These are phyloP conservation scores for Pseudofabraea citricarpa DNA, from an alignment of 2,329 filamentous ascomycete species.

Conservation along the genomic window DNA sequence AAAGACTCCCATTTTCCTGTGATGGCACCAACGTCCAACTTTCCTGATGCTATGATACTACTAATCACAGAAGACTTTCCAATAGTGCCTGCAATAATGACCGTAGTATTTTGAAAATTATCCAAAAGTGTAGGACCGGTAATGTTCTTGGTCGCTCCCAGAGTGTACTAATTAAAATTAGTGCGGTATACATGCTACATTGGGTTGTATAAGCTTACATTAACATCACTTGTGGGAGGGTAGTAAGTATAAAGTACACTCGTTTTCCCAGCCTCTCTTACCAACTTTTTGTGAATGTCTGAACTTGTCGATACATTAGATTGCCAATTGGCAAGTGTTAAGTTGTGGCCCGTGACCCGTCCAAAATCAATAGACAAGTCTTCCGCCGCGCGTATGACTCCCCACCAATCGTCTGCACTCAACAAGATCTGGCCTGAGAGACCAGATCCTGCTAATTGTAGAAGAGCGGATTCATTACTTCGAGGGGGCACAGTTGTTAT, in stretches of 20 bases:
- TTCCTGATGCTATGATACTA: slow-evolving; percentile 45
- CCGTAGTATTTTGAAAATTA: slow-evolving; percentile 34
- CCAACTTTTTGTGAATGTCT: slow-evolving; percentile 11
- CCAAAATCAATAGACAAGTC: slow-evolving; percentile 67
- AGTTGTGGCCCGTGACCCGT: slow-evolving; percentile 62
- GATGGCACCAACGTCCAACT: slow-evolving; percentile 53
- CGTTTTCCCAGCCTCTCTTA: slow-evolving; percentile 5
- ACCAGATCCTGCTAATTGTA: slow-evolving; percentile 22
- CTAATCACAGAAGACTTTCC: slow-evolving; percentile 60
- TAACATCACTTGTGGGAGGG: slow-evolving; percentile 19
- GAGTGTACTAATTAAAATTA: slow-evolving; percentile 32
- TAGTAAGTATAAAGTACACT: slow-evolving; percentile 22
- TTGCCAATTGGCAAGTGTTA: slow-evolving; percentile 36
- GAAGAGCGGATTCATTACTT: slow-evolving; percentile 3
- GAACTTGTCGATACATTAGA: slow-evolving; percentile 2
- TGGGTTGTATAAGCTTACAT: slow-evolving; percentile 15
- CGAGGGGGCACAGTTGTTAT: slow-evolving; percentile 37
- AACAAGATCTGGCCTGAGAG: slow-evolving; percentile 47
- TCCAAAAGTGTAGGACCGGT: slow-evolving; percentile 35
- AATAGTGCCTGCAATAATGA: slow-evolving; percentile 66
- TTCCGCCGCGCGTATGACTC: slow-evolving; percentile 61
- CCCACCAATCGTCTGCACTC: slow-evolving; percentile 59
- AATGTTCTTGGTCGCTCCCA: slow-evolving; percentile 36
- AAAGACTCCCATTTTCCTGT: slow-evolving; percentile 68
- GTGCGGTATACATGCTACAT: neutral